phyloP scores from a whole-genome alignment of 805 yeast species.

The Starmerella stellata region DNA sequence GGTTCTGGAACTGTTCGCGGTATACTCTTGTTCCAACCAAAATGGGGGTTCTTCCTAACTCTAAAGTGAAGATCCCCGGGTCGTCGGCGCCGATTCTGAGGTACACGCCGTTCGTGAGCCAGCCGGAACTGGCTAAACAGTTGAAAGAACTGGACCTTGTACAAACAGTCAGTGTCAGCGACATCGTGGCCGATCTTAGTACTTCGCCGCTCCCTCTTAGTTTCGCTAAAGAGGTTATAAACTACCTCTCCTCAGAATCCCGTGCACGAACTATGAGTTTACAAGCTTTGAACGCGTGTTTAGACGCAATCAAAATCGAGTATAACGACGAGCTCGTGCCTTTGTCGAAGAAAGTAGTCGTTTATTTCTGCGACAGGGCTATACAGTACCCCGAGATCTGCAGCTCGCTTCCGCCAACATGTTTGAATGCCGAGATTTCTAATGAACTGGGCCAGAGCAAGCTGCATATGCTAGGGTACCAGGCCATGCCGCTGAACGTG shows the following conservation, averaged over 20 bases:
- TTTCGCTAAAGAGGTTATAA: conserved; percentile 15
- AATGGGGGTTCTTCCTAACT: conserved; percentile 20
- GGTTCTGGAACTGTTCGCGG: conserved; percentile 23
- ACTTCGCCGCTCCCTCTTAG: conserved; percentile 16
- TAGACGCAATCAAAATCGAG: background rate
- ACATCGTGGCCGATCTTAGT: conserved; percentile 18
- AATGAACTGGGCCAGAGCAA: background rate
- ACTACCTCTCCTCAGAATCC: conserved; percentile 18
- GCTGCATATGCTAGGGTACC: conserved; percentile 4
- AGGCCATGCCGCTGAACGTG: background rate
- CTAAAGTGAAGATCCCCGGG: conserved; percentile 20
- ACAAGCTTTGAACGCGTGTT: background rate
- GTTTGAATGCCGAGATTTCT: conserved; percentile 19
- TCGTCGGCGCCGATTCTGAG: conserved; percentile 11
- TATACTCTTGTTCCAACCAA: conserved; percentile 21
- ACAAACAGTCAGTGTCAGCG: conserved; percentile 13
- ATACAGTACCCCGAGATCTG: background rate
- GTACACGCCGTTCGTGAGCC: conserved; percentile 18
- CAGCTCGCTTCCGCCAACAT: conserved; percentile 18
- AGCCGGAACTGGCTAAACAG: conserved; percentile 14
- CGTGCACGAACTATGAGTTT: background rate
- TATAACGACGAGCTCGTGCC: background rate
- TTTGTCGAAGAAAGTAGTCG: background rate
- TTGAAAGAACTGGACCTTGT: conserved; percentile 17
- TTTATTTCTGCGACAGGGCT: background rate